phyloP scores from a whole-genome alignment of 1,284 basidiomycete species.

The Inonotus obliquus region DNA sequence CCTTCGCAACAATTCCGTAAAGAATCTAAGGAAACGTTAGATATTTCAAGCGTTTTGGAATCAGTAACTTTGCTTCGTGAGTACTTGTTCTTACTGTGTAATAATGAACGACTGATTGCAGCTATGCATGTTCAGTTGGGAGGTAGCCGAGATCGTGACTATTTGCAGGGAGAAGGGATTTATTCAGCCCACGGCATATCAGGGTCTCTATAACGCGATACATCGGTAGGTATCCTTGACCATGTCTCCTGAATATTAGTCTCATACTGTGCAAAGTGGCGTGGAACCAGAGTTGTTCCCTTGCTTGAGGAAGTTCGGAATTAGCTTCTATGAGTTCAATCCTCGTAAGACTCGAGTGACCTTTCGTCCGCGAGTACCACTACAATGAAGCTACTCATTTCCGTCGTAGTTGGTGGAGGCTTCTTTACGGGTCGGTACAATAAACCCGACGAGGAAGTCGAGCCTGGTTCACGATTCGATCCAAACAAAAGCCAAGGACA shows the following conservation, averaged over 20 bases:
- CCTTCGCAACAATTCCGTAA: neutral
- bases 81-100: slow-evolving; percentile 17
- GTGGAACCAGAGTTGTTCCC: slow-evolving; percentile 61
- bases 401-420: slow-evolving; percentile 32
- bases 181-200: slow-evolving; percentile 63
- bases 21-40: neutral
- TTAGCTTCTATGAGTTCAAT: slow-evolving; percentile 57
- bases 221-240: slow-evolving; percentile 26
- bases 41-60: slow-evolving; percentile 36
- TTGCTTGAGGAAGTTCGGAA: slow-evolving; percentile 57
- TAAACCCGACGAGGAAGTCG: slow-evolving; percentile 29
- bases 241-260: neutral
- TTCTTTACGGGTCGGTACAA: slow-evolving; percentile 39
- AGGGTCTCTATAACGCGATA: slow-evolving; percentile 53
- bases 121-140: slow-evolving; percentile 34
- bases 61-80: slow-evolving; percentile 46
- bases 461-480: slow-evolving; percentile 43
- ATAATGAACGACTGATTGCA: neutral
- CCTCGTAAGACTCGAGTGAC: slow-evolving; percentile 26
- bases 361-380: neutral
- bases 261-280: slow-evolving; percentile 20
- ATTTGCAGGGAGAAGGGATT: slow-evolving; percentile 52
- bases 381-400: too few species aligned
- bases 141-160: slow-evolving; percentile 61
- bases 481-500: slow-evolving; percentile 7